Base-by-base conservation (phyloP, 345 rosid genomes). In the Litchi chinensis region DNA sequence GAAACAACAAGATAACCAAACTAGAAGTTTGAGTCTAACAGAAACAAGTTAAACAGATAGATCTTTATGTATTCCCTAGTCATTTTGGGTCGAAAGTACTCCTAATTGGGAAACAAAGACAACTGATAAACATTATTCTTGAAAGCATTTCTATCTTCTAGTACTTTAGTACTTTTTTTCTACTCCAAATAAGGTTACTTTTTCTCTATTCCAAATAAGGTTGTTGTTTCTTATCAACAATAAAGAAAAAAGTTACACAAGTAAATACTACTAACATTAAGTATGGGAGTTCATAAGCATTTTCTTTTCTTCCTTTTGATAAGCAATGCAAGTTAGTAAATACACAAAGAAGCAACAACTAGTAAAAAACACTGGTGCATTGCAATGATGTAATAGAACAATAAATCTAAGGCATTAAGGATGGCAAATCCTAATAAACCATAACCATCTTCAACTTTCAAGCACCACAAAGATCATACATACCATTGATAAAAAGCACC, bases 401-500 rank as follows among this genome's bases (percentile, higher is more conserved):
- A 63, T 10, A 71, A 64, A 70, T 64, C 48, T 22, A 76, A 21
- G 46, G 21, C 12, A 52, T 65, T 46, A 40, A 62, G 50, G 50
- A 76, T 6, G 39, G 19, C 18, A 44, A 26, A 75, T 50, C 71
- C 18, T 63, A 62, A 63, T 39, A 54, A 63, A 64, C 15, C 65
- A 54, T 46, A 32, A 75, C 32, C 48, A 62, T 28, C 46, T 73
- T 75, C 50, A 21, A 26, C 32, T 75, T 48, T 67, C 56, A 65
- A 81, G 57, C 62, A 5, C 24, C 54, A 18, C 41, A 66, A 6
- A 77, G 65, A 75, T 80, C 59, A 32, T 65, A 79, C 79, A 70
- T 77, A 95, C 98, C 99, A 82, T 95, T 95, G 69, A 93, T 90
- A 81, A 92, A 95, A 83, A 95, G 99, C 52, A 95, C 93, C 96